These are phyloP conservation scores for Exophiala viscosa DNA, from an alignment of 2,329 filamentous ascomycete genomes.

Conservation along the genomic window DNA sequence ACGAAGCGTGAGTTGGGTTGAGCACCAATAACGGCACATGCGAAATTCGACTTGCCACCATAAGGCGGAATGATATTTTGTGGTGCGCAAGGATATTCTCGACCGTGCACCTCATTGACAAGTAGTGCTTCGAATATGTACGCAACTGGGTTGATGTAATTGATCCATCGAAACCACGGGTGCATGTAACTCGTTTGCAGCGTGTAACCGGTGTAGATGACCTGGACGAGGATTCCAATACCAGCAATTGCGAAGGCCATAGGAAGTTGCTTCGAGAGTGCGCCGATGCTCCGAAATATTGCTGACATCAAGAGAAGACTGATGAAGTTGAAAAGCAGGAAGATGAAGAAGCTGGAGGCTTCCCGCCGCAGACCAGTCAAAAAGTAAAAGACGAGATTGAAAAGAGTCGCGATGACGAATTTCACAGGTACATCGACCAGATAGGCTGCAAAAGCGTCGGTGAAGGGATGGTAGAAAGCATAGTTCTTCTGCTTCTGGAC, in stretches of 20 bases:
- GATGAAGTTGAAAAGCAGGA: constrained; percentile 49
- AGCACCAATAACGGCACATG: constrained; percentile 48
- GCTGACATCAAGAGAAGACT: constrained; percentile 59
- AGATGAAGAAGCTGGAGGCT: constrained; percentile 60
- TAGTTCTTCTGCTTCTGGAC: constrained; percentile 58
- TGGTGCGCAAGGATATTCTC: constrained; percentile 20
- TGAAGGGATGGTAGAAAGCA: constrained; percentile 54
- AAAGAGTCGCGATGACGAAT: constrained; percentile 58
- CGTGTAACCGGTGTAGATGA: constrained; percentile 44
- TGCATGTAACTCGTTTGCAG: constrained; percentile 48
- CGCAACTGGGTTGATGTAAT: constrained; percentile 40
- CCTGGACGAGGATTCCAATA: constrained; percentile 36
- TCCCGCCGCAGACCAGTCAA: constrained; percentile 56
- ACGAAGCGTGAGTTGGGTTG: constrained; percentile 53
- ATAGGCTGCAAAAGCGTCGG: constrained; percentile 43
- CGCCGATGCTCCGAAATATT: constrained; percentile 55
- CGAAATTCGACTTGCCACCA: constrained; percentile 72
- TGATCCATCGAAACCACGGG: constrained; percentile 48
- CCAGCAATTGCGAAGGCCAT: constrained; percentile 54
- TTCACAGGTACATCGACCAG: constrained; percentile 53
- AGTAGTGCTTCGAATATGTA: constrained; percentile 41
- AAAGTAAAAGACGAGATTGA: constrained; percentile 60
- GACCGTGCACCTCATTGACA: constrained; percentile 37
- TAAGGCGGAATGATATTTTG: constrained; percentile 59
- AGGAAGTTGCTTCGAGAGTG: constrained; percentile 55